Percentiles rank a stretch among this genome's conserved stretches.
Evolutionary conservation across 2,329 filamentous ascomycete genomes (phyloP).

Genomic region (Corinectria fuckeliana): DNA sequence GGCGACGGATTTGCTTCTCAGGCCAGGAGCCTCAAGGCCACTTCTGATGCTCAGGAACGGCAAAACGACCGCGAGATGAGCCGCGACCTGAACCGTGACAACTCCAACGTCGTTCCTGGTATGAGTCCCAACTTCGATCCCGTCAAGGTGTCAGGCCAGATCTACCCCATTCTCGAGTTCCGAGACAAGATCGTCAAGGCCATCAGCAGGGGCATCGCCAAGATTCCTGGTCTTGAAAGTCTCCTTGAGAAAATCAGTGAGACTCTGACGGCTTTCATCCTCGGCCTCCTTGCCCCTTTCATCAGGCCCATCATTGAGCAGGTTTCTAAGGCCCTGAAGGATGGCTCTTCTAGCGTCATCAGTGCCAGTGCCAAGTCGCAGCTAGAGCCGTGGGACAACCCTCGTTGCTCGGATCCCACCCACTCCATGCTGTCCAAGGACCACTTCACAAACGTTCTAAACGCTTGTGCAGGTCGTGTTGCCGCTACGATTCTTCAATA

Average conservation of each 20-base stretch:
- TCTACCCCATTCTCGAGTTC: slow-evolving; percentile 95
- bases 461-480: slow-evolving; percentile 77
- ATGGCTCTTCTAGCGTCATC: slow-evolving; percentile 77
- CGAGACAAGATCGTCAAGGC: slow-evolving; percentile 90
- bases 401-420: slow-evolving; percentile 77
- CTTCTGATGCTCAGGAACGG: slow-evolving; percentile 68
- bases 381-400: slow-evolving; percentile 80
- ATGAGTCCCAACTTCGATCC: slow-evolving; percentile 81
- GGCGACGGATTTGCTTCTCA: slow-evolving; percentile 71
- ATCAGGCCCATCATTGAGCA: slow-evolving; percentile 89
- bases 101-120: slow-evolving; percentile 69
- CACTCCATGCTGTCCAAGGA: slow-evolving; percentile 86
- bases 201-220: slow-evolving; percentile 85
- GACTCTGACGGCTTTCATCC: slow-evolving; percentile 87
- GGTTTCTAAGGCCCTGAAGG: slow-evolving; percentile 83
- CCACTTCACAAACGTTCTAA: slow-evolving; percentile 81
- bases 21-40: slow-evolving; percentile 66
- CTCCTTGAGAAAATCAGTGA: slow-evolving; percentile 95
- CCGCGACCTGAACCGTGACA: slow-evolving; percentile 49
- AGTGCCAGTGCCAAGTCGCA: slow-evolving; percentile 74
- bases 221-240: slow-evolving; percentile 87
- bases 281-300: slow-evolving; percentile 90
- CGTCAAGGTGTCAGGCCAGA: slow-evolving; percentile 76
- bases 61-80: slow-evolving; percentile 53
- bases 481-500: slow-evolving; percentile 83